Percentiles rank a stretch among this genome's conserved stretches.
Conservation (phyloP, 2,329 filamentous ascomycete species). For the Colletotrichum chrysophilum region DNA sequence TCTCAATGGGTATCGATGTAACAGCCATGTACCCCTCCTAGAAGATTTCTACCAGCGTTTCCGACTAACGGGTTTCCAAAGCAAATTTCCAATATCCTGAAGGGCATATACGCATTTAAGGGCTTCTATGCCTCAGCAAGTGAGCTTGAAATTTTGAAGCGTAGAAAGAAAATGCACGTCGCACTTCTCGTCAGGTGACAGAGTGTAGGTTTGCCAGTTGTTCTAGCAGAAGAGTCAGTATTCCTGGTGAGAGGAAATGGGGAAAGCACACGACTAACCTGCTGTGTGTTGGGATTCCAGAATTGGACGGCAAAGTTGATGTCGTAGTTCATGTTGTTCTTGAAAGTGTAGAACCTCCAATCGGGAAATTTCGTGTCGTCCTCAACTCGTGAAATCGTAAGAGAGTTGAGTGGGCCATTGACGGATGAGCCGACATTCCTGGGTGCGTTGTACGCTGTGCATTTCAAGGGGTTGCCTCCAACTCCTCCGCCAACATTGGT, state of each 20-base stretch:
- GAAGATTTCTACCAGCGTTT: too few relatives aligned
- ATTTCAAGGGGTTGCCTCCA: not conserved
- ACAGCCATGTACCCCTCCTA: too few relatives aligned
- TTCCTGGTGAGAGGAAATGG: accelerated
- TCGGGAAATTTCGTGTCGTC: not conserved
- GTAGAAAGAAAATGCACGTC: not conserved
- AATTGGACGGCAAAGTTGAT: not conserved
- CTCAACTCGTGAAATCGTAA: not conserved
- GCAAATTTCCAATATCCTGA: too few relatives aligned
- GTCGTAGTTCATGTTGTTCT: not conserved
- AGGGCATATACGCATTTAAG: too few relatives aligned
- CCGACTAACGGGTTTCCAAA: too few relatives aligned
- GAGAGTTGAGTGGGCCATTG: not conserved
- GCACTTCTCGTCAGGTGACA: not conserved
- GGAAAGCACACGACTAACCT: not conserved
- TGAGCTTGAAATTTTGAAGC: not conserved
- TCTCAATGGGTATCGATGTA: too few relatives aligned
- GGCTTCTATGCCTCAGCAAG: not conserved
- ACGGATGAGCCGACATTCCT: not conserved
- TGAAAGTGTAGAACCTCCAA: not conserved
- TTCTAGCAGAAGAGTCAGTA: not conserved
- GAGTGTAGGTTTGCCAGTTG: not conserved
- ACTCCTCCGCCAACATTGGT: not conserved
- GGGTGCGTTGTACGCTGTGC: not conserved
- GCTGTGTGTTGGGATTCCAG: not conserved